These are phyloP conservation scores for Meyerozyma carpophila DNA, from an alignment of 1,139 yeast species.

Conservation along the genomic window DNA sequence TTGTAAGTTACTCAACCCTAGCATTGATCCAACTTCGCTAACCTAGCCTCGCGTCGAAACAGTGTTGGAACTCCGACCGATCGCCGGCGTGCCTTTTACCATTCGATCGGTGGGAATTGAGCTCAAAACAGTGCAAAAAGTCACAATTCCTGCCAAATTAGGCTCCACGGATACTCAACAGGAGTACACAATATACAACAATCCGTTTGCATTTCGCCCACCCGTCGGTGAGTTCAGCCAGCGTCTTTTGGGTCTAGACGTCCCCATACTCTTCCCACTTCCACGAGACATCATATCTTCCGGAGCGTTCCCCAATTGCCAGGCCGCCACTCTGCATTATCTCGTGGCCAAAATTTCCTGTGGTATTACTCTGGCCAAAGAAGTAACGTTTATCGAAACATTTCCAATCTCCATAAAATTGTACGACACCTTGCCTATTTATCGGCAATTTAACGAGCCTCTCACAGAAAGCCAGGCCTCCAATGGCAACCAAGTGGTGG, in stretches of 20 bases:
- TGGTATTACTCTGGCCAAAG: slow-evolving; percentile 30
- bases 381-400: slow-evolving; percentile 23
- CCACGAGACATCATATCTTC: slow-evolving; percentile 49
- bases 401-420: slow-evolving; percentile 46
- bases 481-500: slow-evolving; percentile 35
- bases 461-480: slow-evolving; percentile 32
- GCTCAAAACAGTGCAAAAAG: slow-evolving; percentile 34
- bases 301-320: slow-evolving; percentile 35
- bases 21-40: slow-evolving; percentile 1
- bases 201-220: slow-evolving; percentile 33
- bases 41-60: slow-evolving; percentile 42
- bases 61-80: slow-evolving; percentile 33
- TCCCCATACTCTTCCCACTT: slow-evolving; percentile 57
- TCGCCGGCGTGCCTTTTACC: slow-evolving; percentile 32
- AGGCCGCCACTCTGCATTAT: slow-evolving; percentile 34
- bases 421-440: slow-evolving; percentile 50
- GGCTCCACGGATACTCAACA: slow-evolving; percentile 36
- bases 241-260: slow-evolving; percentile 47
- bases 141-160: slow-evolving; percentile 35
- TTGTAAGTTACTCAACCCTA: slow-evolving; percentile 18
- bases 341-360: slow-evolving; percentile 29
- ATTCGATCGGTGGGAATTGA: slow-evolving; percentile 34
- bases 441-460: slow-evolving; percentile 51
- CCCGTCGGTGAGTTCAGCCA: slow-evolving; percentile 31
- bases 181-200: slow-evolving; percentile 31